Evolutionary conservation across 2,329 filamentous ascomycete genomes (phyloP).

Genomic region (Scedosporium apiospermum): DNA sequence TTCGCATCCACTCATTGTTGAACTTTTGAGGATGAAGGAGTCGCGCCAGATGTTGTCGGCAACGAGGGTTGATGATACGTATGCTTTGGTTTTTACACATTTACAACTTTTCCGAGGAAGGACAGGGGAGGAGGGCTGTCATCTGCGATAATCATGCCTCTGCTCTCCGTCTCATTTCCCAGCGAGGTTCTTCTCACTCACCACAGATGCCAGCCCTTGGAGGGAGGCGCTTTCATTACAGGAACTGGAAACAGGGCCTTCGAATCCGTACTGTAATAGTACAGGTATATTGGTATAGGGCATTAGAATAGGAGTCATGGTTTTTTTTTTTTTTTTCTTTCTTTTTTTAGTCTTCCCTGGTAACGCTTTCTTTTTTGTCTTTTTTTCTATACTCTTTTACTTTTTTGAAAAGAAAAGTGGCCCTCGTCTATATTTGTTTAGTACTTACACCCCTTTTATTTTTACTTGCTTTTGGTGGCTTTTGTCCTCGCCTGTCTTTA

Average conservation of each 20-base stretch:
- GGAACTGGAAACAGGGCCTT: not conserved
- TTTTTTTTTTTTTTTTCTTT: not conserved
- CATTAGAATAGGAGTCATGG: slow-evolving; percentile 11
- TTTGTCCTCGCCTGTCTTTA: not conserved
- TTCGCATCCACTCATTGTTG: too few species aligned
- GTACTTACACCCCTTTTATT: slow-evolving; percentile 8
- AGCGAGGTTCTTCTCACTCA: not conserved
- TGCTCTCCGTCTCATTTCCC: not conserved
- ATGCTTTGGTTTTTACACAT: not conserved
- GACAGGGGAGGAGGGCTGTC: not conserved
- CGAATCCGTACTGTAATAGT: slow-evolving; percentile 1
- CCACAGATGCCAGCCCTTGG: not conserved
- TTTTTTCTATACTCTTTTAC: slow-evolving; percentile 6
- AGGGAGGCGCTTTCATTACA: not conserved
- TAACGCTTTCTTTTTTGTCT: slow-evolving; percentile 1
- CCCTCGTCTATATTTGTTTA: slow-evolving; percentile 11
- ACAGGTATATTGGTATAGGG: slow-evolving; percentile 4
- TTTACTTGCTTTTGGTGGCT: slow-evolving; percentile 4
- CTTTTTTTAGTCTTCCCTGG: not conserved
- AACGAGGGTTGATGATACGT: not conserved
- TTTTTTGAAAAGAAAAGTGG: not conserved
- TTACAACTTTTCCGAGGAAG: not conserved
- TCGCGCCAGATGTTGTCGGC: not conserved
- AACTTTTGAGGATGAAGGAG: not conserved
- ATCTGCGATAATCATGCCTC: not conserved